Conservation (phyloP, 108 stramenopile genomes). For the Asterionellopsis glacialis region DNA sequence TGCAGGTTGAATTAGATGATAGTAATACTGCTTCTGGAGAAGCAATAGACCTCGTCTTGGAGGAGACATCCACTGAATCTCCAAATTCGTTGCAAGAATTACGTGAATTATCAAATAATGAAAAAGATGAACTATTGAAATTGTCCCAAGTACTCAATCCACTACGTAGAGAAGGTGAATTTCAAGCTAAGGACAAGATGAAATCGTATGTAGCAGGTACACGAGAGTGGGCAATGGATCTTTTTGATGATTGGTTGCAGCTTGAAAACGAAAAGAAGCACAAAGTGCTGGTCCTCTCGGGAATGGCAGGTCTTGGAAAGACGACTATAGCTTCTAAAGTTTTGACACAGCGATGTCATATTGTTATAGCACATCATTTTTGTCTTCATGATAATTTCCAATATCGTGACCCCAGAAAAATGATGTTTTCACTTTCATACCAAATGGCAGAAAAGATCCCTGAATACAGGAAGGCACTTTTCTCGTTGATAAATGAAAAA, state of each 20-base stretch:
- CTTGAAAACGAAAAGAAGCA: neutral
- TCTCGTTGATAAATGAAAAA: neutral
- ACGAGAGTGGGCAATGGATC: neutral
- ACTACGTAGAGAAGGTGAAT: no score
- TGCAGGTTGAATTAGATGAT: no score
- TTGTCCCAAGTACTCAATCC: no score
- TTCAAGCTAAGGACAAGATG: no score
- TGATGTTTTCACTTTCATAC: constrained; percentile 5
- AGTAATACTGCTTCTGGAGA: no score
- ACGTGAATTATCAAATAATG: no score
- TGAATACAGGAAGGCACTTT: neutral
- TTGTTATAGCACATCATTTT: constrained; percentile 2
- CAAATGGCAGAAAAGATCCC: neutral
- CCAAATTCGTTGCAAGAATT: no score
- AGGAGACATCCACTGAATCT: no score
- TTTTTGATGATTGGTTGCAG: neutral
- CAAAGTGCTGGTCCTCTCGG: neutral
- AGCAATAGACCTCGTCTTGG: no score
- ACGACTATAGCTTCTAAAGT: neutral
- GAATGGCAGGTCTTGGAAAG: neutral
- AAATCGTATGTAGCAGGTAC: neutral
- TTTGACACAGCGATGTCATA: neutral
- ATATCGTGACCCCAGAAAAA: neutral
- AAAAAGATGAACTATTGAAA: no score
- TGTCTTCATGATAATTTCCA: constrained; percentile 5